Percentiles rank a stretch among this genome's conserved stretches.
Evolutionary conservation across 352 stramenopile species (phyloP).

Genomic region (Pythium aquatile): DNA sequence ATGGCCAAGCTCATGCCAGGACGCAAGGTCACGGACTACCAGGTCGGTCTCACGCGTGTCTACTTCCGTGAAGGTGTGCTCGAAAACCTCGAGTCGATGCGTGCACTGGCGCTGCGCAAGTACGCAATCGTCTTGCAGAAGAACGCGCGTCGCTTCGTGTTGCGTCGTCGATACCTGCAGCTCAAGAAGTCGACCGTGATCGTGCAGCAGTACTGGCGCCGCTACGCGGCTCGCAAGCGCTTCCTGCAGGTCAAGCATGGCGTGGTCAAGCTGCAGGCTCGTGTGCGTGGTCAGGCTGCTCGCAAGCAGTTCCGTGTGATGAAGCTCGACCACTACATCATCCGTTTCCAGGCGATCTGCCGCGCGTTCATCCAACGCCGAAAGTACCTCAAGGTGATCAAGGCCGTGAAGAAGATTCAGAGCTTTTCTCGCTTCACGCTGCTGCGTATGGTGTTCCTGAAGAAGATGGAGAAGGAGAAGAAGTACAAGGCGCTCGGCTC

Average conservation of each 20-base stretch:
- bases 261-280: slow-evolving; percentile 60
- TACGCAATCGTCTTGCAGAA: slow-evolving; percentile 78
- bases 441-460: slow-evolving; percentile 69
- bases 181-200: slow-evolving; percentile 47
- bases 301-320: slow-evolving; percentile 66
- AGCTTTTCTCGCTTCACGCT: slow-evolving; percentile 79
- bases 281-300: slow-evolving; percentile 49
- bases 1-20: slow-evolving; percentile 65
- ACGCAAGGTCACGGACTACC: slow-evolving; percentile 81
- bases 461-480: slow-evolving; percentile 76
- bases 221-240: slow-evolving; percentile 57
- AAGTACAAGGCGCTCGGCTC: slow-evolving; percentile 37
- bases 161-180: slow-evolving; percentile 48
- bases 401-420: slow-evolving; percentile 57
- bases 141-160: slow-evolving; percentile 63
- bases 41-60: slow-evolving; percentile 80
- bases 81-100: slow-evolving; percentile 76
- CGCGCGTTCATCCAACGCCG: slow-evolving; percentile 53
- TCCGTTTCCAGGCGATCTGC: slow-evolving; percentile 72
- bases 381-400: slow-evolving; percentile 50
- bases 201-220: slow-evolving; percentile 77
- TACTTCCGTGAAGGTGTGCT: slow-evolving; percentile 86
- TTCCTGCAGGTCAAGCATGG: slow-evolving; percentile 52
- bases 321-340: slow-evolving; percentile 76
- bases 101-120: slow-evolving; percentile 65